Evolutionary conservation across 2,329 filamentous ascomycete species (phyloP), one percentile per base, ranked within the genome.

Genomic region (Incumbomyces delicatus): DNA sequence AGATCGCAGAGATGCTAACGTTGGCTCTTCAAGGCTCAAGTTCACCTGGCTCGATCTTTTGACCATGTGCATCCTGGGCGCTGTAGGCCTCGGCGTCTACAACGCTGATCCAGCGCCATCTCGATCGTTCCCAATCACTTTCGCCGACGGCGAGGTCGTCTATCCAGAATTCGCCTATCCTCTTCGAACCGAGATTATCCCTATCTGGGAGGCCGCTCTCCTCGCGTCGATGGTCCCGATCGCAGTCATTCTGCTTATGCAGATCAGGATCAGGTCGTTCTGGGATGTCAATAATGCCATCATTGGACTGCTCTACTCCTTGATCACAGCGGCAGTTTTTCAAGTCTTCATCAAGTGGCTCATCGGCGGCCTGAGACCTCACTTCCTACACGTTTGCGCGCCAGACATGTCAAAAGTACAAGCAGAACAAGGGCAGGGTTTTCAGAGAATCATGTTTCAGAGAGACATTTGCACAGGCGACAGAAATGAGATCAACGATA

Each of bases 331-430:
- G 2, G 79, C 81, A n/a, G 77, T 87, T 41, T 85, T 87, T 67
- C 83, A 87, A 58, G 82, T 87, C 54, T 81, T 86, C 58, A 57
- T 87, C 61, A 87, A 87, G 49, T 82, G 76, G 74, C 74, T 87
- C 35, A 85, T 87, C 52, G 83, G 83, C 12, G 83, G 82, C 12
- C 67, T 83, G 16, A 74, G 81, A n/a, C 83, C 83, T 1, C 79
- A 85, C 61, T 87, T 86, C 66, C 71, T 87, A 16, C 72, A 71
- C 17, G 81, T 84, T 44, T 87, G 82, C 72, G 75, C 81, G 61
- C 83, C 81, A 1, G 72, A 73, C 47, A 65, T 66, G 2, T 63
- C 63, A 1, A 62, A 63, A 12, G 64, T 67, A 38, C 62, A 64
- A 31, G 66, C 63, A 3, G 55, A 63, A 13, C 71, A 70, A 2